Evolutionary conservation across 345 rosid genomes (phyloP).

Genomic region (Syzygium grande): DNA sequence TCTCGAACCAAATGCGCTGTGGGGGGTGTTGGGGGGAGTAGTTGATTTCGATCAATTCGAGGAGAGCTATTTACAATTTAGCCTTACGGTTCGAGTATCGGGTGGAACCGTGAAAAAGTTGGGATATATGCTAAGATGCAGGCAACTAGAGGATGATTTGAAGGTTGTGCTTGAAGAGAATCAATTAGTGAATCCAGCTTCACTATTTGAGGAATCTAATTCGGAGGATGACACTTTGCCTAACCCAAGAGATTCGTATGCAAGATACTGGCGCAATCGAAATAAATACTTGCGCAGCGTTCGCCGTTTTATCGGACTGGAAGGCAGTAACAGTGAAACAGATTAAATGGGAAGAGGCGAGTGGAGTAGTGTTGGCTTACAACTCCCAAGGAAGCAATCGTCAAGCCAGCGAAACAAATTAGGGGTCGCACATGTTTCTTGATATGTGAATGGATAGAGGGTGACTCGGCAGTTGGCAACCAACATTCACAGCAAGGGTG

Average conservation of each 20-base stretch:
- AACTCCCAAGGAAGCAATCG: rapidly evolving
- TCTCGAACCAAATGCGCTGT: neutral
- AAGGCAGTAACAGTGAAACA: neutral
- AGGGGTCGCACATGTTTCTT: neutral
- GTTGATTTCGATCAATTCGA: neutral
- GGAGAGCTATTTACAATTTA: neutral
- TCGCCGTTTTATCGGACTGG: neutral
- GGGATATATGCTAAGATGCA: neutral
- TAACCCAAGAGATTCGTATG: too few relatives aligned
- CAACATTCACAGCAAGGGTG: neutral
- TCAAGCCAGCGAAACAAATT: neutral
- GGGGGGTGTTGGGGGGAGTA: neutral
- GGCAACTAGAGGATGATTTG: neutral
- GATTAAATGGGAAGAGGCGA: neutral
- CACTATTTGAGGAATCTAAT: neutral
- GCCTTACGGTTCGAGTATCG: neutral
- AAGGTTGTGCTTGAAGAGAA: neutral
- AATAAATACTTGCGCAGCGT: too few relatives aligned
- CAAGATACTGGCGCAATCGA: too few relatives aligned
- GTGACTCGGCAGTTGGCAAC: neutral
- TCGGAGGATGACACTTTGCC: too few relatives aligned
- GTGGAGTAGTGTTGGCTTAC: neutral
- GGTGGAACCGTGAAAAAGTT: neutral
- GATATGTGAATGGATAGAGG: too few relatives aligned
- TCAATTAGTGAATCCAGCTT: neutral